Percentiles rank a stretch among this genome's conserved stretches.
phyloP scores from a whole-genome alignment of 257 asterid genomes.

The Solanum ossicruentum region DNA sequence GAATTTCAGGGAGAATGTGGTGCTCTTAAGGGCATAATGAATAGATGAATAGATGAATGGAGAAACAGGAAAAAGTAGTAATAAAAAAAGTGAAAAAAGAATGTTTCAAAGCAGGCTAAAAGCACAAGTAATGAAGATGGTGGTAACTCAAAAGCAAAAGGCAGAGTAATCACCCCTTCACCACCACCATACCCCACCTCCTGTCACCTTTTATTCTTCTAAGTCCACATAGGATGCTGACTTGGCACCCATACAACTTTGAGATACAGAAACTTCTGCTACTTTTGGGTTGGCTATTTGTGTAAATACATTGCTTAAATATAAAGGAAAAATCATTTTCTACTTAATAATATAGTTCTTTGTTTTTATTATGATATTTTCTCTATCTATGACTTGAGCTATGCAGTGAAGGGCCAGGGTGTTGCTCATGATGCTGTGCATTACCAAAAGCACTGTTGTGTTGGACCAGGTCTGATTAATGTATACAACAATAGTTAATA shows the following conservation, averaged over 20 bases:
- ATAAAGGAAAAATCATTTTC: background rate
- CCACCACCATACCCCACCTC: conserved; percentile 27
- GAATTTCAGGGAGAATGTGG: conserved; percentile 10
- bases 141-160: conserved; percentile 62
- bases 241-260: conserved; percentile 36
- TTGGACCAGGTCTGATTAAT: conserved; percentile 6
- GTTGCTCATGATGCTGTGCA: conserved; percentile 53
- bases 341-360: background rate
- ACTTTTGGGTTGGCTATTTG: conserved; percentile 7
- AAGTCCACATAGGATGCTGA: conserved; percentile 59
- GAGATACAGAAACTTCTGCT: background rate
- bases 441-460: conserved; percentile 33
- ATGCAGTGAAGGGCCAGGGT: conserved; percentile 22
- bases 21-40: conserved; percentile 26
- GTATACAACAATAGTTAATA: background rate
- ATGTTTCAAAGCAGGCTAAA: conserved; percentile 51
- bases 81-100: conserved; percentile 27
- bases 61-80: conserved; percentile 22
- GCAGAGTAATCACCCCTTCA: conserved; percentile 28
- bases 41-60: conserved; percentile 25
- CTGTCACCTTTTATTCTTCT: conserved; percentile 31
- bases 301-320: conserved; percentile 5
- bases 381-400: conserved; percentile 27
- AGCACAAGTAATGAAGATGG: conserved; percentile 51
- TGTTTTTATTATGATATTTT: conserved; percentile 13